Evolutionary conservation across 345 rosid species (phyloP), one percentile per base, ranked within the genome.

Genomic region (Populus davidiana): DNA sequence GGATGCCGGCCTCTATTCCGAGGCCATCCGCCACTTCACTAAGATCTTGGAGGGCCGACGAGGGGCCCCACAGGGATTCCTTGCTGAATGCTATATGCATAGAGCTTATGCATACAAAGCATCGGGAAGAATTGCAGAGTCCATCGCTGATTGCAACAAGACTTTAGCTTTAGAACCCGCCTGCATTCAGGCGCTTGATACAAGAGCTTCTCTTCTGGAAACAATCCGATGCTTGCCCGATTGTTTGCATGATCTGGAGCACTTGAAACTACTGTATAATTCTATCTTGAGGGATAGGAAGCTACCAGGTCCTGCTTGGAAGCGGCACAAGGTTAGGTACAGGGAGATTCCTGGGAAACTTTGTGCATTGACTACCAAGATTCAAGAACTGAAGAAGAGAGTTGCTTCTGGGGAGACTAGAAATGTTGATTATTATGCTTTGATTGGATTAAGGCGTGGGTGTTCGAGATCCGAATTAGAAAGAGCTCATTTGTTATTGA

Each of bases 251-350:
- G 99, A 96, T 73, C 90, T 96, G 2, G 99, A 96, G 65, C 99
- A 96, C 86, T 73, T 96, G 79, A 96, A 96, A 69, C 90, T 96
- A 18, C 78, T 96, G 7, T 96, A 89, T 83, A 96, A 96, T 83
- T 87, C 99, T 18, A 89, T 96, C 79, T 75, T 93, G 71, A 89
- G 99, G 0, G 96, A 93, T 14, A 75, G 97, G 81, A 93, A 92
- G 78, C 96, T 96, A 13, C 99, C 97, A 0, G 99, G 99, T 33
- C 99, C 99, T 36, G 91, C 85, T 18, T 96, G 99, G 99, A 96
- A 96, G 84, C 87, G 90, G 11, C 98, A 93, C 81, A 83, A 90
- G 8, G 96, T 93, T 17, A 84, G 89, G 50, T 96, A 93, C 89
- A 81, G 92, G 38, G 99, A 96, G 44, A 92, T 96, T 69, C 98